Percentiles rank a stretch among this genome's conserved stretches.
Conservation (phyloP, 129 eudicot genomes). For the Helianthus annuus region HanXRQr2.0-SUNRISE NC_035446.2:98165955-98166454, state of each 20-base stretch:
- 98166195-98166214: neutral
- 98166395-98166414: too few species aligned
- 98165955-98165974: too few species aligned
- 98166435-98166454: too few species aligned
- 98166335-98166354: too few species aligned
- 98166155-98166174: neutral
- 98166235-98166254: too few species aligned
- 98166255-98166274: neutral
- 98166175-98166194: neutral
- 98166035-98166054: neutral
- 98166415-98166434: too few species aligned
- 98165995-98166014: neutral
- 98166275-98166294: neutral
- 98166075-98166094: neutral
- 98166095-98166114: neutral
- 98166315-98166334: neutral
- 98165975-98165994: neutral
- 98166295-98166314: neutral
- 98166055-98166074: neutral
- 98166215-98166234: too few species aligned
- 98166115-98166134: neutral
- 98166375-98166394: neutral
- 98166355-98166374: neutral
- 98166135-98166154: neutral
- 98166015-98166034: neutral